Percentiles rank a stretch among this genome's conserved stretches.
Conservation (phyloP, 345 rosid species). For the Pistacia integerrima region DNA sequence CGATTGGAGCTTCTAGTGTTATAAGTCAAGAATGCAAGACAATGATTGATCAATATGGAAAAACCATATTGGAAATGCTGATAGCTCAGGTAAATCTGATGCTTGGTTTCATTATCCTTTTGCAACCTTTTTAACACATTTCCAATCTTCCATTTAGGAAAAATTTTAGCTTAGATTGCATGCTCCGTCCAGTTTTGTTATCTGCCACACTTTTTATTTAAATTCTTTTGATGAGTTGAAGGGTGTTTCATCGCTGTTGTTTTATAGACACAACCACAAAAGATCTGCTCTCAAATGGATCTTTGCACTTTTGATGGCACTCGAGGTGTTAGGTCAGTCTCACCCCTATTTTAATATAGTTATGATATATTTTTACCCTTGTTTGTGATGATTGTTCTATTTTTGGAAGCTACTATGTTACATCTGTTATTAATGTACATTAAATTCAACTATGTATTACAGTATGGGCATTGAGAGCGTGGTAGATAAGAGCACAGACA, state of each 20-base stretch:
- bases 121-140: not conserved
- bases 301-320: slow-evolving; percentile 74
- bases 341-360: not conserved
- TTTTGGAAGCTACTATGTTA: not conserved
- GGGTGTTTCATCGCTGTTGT: slow-evolving; percentile 1
- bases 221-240: not conserved
- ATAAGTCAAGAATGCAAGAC: slow-evolving; percentile 76
- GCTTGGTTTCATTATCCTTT: not conserved
- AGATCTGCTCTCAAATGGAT: slow-evolving; percentile 82
- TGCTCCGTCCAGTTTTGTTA: not conserved
- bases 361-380: not conserved
- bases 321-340: slow-evolving; percentile 64
- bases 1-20: slow-evolving; percentile 78
- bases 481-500: slow-evolving; percentile 41
- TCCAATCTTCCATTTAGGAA: not conserved
- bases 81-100: slow-evolving; percentile 44
- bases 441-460: slow-evolving; percentile 10
- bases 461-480: slow-evolving; percentile 75
- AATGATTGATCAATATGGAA: slow-evolving; percentile 68
- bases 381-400: not conserved
- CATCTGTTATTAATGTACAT: slow-evolving; percentile 3
- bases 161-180: not conserved
- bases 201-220: not conserved
- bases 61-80: slow-evolving; percentile 69
- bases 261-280: slow-evolving; percentile 61